Percentiles rank a stretch among this genome's conserved stretches.
phyloP scores from a whole-genome alignment of 176 grass and related monocot species.

The Pharus latifolius region DNA sequence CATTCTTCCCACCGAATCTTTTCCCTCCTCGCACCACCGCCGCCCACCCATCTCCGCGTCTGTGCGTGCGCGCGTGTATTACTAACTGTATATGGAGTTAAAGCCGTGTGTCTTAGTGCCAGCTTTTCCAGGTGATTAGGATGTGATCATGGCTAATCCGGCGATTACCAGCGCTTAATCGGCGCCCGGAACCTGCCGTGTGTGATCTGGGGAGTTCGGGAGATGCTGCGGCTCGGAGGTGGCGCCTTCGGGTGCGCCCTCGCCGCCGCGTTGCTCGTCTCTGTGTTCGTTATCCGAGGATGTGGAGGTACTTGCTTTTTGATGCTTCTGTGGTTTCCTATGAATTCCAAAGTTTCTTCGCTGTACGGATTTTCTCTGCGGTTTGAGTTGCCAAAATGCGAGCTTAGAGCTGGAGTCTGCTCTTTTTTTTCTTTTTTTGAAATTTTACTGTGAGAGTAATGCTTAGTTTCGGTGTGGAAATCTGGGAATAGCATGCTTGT shows the following conservation, averaged over 20 bases:
- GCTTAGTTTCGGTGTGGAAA: background rate
- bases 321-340: background rate
- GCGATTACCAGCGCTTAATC: background rate
- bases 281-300: background rate
- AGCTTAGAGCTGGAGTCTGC: background rate
- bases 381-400: background rate
- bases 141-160: conserved; percentile 19
- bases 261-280: conserved; percentile 18
- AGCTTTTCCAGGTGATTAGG: background rate
- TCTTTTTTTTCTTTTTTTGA: background rate
- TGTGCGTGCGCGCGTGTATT: background rate
- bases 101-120: background rate
- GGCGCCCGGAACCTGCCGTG: no score
- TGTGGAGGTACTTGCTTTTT: conserved; percentile 22
- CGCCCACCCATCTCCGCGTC: background rate
- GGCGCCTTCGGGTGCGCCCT: background rate
- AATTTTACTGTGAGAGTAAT: background rate
- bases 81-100: no score
- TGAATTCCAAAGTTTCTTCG: background rate
- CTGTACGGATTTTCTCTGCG: background rate
- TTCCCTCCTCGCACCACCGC: conserved; percentile 1
- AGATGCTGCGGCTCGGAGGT: conserved; percentile 18
- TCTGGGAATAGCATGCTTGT: background rate
- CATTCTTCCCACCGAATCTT: conserved; percentile 10
- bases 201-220: background rate